Conservation (phyloP, 108 stramenopile species). For the Conticribra weissflogii region DNA sequence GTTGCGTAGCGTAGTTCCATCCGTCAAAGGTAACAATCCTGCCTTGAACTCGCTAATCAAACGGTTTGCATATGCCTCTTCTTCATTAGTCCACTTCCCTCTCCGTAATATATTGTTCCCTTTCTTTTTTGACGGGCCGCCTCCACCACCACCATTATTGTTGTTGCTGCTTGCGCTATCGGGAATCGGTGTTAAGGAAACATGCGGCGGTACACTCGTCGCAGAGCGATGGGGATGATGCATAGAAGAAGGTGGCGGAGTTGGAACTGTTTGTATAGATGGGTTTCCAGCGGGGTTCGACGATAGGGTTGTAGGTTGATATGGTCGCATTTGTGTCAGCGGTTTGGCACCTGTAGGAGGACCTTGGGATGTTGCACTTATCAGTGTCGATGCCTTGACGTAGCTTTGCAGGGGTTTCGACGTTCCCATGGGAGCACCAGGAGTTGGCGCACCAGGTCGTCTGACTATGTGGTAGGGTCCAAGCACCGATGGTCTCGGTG, state of each 20-base stretch:
- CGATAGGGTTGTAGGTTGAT: not conserved
- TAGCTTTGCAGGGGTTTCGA: not conserved
- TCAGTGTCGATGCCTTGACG: not conserved
- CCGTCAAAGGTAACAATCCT: conserved; percentile 91
- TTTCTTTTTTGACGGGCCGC: conserved; percentile 33
- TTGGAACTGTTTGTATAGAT: not conserved
- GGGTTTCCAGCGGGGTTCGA: not conserved
- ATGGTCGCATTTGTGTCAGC: not conserved
- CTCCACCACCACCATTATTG: not conserved
- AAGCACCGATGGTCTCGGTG: not conserved
- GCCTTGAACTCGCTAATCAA: conserved; percentile 94
- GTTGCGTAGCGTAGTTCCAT: conserved; percentile 96
- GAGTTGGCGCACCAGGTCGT: not conserved
- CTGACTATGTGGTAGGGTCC: not conserved
- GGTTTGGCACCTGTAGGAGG: not conserved
- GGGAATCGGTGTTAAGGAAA: not conserved
- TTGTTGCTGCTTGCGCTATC: not conserved
- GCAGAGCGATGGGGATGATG: not conserved
- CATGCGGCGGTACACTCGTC: not conserved
- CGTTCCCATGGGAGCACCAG: not conserved
- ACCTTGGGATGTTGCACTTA: not conserved
- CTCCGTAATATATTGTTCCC: conserved; percentile 52
- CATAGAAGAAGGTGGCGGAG: not conserved
- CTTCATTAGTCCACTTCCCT: conserved; percentile 94
- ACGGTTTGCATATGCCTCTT: conserved; percentile 93